phyloP scores from a whole-genome alignment of 306 rosid genomes.

The peach (Prunus persica) region DNA sequence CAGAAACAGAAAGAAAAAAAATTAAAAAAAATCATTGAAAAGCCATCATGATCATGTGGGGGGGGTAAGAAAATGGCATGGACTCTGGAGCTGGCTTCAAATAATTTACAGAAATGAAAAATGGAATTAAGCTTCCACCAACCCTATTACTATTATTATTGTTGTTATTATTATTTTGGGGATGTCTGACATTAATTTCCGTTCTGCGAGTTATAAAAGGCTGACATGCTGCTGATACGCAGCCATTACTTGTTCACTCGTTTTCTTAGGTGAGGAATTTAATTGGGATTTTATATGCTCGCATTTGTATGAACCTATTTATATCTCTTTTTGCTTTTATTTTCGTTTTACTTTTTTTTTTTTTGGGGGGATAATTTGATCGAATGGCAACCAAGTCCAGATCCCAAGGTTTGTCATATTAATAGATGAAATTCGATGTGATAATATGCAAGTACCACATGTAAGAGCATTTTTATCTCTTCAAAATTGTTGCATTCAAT shows the following conservation, averaged over 20 bases:
- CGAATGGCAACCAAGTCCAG: no score
- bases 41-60: not conserved
- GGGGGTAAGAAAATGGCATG: not conserved
- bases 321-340: not conserved
- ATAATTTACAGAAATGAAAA: not conserved
- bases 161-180: no score
- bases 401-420: no score
- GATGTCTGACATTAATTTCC: not conserved
- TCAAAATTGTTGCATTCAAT: no score
- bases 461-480: no score
- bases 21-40: not conserved
- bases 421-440: no score
- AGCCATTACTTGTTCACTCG: not conserved
- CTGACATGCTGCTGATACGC: not conserved
- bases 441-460: no score
- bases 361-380: no score
- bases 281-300: not conserved
- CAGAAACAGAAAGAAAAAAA: not conserved
- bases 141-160: not conserved
- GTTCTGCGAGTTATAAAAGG: not conserved
- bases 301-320: not conserved
- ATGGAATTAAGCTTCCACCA: not conserved
- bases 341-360: not conserved
- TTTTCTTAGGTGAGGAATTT: not conserved
- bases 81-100: not conserved